These are phyloP conservation scores for Zygoascus tannicola DNA, from an alignment of 805 yeast species.

Conservation along the genomic window DNA sequence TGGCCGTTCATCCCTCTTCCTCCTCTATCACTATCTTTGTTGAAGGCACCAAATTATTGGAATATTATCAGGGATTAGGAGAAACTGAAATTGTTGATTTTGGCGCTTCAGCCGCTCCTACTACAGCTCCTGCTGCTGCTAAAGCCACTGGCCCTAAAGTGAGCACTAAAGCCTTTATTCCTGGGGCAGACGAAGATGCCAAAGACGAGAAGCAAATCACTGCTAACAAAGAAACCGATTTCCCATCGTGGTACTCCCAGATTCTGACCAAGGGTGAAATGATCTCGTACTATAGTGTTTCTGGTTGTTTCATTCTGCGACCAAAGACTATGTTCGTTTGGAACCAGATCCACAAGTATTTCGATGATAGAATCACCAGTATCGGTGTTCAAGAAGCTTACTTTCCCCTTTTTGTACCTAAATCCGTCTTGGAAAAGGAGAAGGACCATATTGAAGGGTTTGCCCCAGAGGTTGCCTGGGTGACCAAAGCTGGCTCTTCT, in stretches of 20 bases:
- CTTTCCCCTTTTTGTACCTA: slow-evolving; percentile 97
- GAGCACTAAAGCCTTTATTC: slow-evolving; percentile 29
- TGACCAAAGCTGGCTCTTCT: slow-evolving; percentile 87
- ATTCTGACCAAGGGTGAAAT: slow-evolving; percentile 93
- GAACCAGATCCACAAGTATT: slow-evolving; percentile 89
- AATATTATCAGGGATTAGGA: slow-evolving; percentile 39
- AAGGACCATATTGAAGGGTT: slow-evolving; percentile 98
- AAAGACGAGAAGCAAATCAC: slow-evolving; percentile 90
- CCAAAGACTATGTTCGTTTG: slow-evolving; percentile 92
- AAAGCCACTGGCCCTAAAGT: slow-evolving; percentile 28
- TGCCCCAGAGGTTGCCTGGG: slow-evolving; percentile 99
- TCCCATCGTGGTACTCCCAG: slow-evolving; percentile 97
- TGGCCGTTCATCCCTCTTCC: slow-evolving; percentile 25
- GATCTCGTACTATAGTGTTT: slow-evolving; percentile 97
- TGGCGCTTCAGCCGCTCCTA: slow-evolving; percentile 32
- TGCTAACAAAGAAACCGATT: slow-evolving; percentile 83
- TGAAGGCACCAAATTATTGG: slow-evolving; percentile 30
- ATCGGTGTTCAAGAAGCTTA: slow-evolving; percentile 91
- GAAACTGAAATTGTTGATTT: slow-evolving; percentile 32
- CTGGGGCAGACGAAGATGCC: slow-evolving; percentile 20
- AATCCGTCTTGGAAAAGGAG: slow-evolving; percentile 88
- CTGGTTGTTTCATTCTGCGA: slow-evolving; percentile 96
- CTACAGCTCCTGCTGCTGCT: slow-evolving; percentile 31
- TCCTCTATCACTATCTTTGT: slow-evolving; percentile 29
- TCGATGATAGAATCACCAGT: slow-evolving; percentile 68